Base-by-base conservation (phyloP, 1,284 basidiomycete genomes). In the Pseudozyma thailandica region DNA sequence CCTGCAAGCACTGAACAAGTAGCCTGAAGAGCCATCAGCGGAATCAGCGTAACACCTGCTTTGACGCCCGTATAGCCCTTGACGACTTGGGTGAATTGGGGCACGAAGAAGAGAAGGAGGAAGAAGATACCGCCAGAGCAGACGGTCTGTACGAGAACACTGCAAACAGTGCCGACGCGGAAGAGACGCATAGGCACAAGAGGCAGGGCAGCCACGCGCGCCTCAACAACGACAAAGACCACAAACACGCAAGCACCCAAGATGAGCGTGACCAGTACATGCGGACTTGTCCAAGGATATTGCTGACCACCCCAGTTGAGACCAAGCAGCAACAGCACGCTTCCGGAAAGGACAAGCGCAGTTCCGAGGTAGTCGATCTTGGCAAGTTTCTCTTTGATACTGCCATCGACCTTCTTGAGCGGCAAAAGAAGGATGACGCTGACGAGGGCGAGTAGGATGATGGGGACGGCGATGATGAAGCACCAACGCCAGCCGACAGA, bases 1-100 rank as follows among this genome's bases (percentile, higher is more conserved):
- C 90, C 90, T 86, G 88, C 68, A n/a, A 55, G 4, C 28, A 61
- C 52, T n/a, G 58, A 75, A 16, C 41, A 59, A 20, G 43, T 28
- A 1, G 70, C 70, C 77, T 90, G 89, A 12, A 87, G 86, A 18
- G 90, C 84, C 20, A 90, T 85, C 18, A 90, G 84, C 0, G 90
- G 89, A 5, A 91, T 86, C 5, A 91, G 85, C 58, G 90, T 87
- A 5, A 89, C 84, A 2, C 89, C 90, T 7, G 85, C 85, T 20
- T 86, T 86, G 35, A 90, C 87, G 0, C 90, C 87, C 7, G 87
- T 86, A 64, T 86, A 89, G 2, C 88, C 88, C 18, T 89, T 84
- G 3, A 87, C 89, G 3, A 91, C 87, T 82, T 92, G 90, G 80
- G 90, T 90, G 80, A 88, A 92, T 64, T 90, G 89, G 0, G 90